Evolutionary conservation across 192 early-diverging fungal species (phyloP), one percentile per base, ranked within the genome.

Genomic region (Linnemannia schmuckeri): DNA sequence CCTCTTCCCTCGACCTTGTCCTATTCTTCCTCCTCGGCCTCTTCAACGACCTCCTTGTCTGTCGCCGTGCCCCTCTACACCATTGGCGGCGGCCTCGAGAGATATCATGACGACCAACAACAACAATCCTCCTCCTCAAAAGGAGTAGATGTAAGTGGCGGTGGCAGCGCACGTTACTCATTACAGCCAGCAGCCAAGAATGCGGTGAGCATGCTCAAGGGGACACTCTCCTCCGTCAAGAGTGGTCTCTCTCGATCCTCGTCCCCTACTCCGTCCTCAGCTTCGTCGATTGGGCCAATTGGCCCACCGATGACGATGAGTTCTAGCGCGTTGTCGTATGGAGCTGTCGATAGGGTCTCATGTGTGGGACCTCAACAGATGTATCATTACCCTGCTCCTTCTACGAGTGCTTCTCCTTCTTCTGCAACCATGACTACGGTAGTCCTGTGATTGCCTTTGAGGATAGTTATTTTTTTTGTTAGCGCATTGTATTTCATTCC

Each of bases 201-300:
- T 33, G 73, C 73, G 3, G 73, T 74, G 30, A 74, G 42, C 22
- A 37, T 40, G 30, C 4, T 76, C 55, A 76, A 76, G 40, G 54
- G 75, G 5, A 76, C 75, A 40, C 54, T 76, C 52, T 76, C 75
- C 17, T 76, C 75, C 15, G 75, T 54, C 24, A 76, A 76, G 75
- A 61, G 37, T 27, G 55, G 52, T 41, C 47, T 74, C 18, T 30
- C 44, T 27, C 75, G 75, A 7, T 61, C 75, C 4, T 76, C 75
- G 33, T 35, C 61, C 13, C 61, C 61, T 12, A 66, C 30, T 33
- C 61, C 27, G 3, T 35, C 61, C 13, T 9, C 27, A 10, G 30
- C 30, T 10, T 33, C 30, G 3, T 66, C 61, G 9, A 66, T 66
- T 66, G 61, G 61, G 33, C 61, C 61, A 3, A 66, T 66, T 66